Evolutionary conservation across 495 filamentous ascomycete genomes (phyloP), one percentile per base, ranked within the genome.

Genomic region (Aspergillus kassunensis): DNA sequence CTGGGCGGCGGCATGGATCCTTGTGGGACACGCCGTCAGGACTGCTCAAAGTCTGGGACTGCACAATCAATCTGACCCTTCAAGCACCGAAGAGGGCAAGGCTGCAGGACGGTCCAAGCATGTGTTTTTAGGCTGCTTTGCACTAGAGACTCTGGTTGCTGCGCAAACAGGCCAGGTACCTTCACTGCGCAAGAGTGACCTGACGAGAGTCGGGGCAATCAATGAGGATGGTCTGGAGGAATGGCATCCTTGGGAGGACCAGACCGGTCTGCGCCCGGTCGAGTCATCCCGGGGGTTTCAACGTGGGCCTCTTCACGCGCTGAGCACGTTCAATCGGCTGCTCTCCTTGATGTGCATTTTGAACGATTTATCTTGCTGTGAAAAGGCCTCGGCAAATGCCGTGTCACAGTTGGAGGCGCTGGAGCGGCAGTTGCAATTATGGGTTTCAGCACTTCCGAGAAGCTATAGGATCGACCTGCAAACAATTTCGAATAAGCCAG

Each of bases 141-240:
- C 86, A 1, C 62, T 89, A 0, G 86, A 89, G 49, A 85, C 78
- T 2, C 54, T 86, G 6, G 68, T 87, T 35, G 78, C 84, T 2
- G 64, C 77, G 29, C 73, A 78, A 39, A 70, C 77, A 4, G 68
- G 66, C 6, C 69, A 72, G 40, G 66, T 73, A 16, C 78, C 82
- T 8, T 79, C 80, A 37, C 56, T 89, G 5, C 68, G 66, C 24
- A 64, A 66, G 13, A 66, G 71, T 29, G 77, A 83, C 50, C 48
- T 83, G 29, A 57, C 62, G 9, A 59, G 60, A 19, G 57, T 80
- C 25, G 69, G 73, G 0, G 59, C 65, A 6, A 61, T 83, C 5
- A 70, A 76, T 35, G 82, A 87, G 64, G 80, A 85, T 63, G 85
- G 81, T 1, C 62, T 82, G 21, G 85, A 89, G 49, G 84, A 89